These are phyloP conservation scores for Aspergillus ellipticus DNA, from an alignment of 495 filamentous ascomycete species.

Conservation along the genomic window DNA sequence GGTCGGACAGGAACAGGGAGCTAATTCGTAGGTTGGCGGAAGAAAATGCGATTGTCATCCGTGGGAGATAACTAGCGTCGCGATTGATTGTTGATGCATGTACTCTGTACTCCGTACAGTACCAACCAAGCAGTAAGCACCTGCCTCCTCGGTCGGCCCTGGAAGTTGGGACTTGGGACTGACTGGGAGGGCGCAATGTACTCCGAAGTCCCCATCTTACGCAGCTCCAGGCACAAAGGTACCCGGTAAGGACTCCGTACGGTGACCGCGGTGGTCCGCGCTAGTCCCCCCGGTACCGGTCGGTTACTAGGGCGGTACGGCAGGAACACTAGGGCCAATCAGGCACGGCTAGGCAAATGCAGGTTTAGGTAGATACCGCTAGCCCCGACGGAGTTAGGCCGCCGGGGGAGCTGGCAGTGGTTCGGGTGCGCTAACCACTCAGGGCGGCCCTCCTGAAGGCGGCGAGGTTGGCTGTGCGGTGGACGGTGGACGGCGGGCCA, in stretches of 20 bases:
- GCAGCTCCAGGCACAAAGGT: background rate
- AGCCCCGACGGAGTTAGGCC: conserved; percentile 15
- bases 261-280: background rate
- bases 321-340: background rate
- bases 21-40: too few relatives aligned
- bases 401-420: conserved; percentile 6
- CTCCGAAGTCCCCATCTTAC: background rate
- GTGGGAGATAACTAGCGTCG: too few relatives aligned
- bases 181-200: background rate
- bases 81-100: too few relatives aligned
- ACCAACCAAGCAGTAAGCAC: too few relatives aligned
- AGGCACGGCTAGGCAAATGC: conserved; percentile 12
- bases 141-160: too few relatives aligned
- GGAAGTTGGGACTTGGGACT: background rate
- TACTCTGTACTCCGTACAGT: too few relatives aligned
- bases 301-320: background rate
- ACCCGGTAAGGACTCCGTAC: background rate
- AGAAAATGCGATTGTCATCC: too few relatives aligned
- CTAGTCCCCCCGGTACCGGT: background rate
- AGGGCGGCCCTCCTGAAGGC: background rate
- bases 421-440: conserved; percentile 14
- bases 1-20: too few relatives aligned
- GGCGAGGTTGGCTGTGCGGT: background rate
- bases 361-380: conserved; percentile 12
- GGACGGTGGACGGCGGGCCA: too few relatives aligned